phyloP scores from a whole-genome alignment of 2,329 filamentous ascomycete genomes.

The Periglandula ipomoeae region DNA sequence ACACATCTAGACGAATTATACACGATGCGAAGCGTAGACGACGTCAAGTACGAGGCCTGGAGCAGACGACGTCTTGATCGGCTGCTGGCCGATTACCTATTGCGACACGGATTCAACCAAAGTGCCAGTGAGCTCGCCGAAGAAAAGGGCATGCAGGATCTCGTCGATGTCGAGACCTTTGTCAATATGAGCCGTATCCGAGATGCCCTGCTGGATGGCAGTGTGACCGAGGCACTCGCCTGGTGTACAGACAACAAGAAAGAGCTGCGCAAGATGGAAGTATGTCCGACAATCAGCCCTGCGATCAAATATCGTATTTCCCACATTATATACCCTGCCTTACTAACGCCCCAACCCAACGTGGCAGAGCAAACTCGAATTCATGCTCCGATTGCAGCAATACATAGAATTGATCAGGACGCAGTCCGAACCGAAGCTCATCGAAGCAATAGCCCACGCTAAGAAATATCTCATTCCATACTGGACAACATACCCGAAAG shows the following conservation, averaged over 20 bases:
- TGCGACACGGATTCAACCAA: slow-evolving; percentile 72
- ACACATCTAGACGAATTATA: slow-evolving; percentile 75
- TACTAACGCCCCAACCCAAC: too few species aligned
- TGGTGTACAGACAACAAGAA: slow-evolving; percentile 96
- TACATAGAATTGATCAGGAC: slow-evolving; percentile 83
- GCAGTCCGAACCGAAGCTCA: slow-evolving; percentile 51
- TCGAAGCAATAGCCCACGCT: slow-evolving; percentile 74
- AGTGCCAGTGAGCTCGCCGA: slow-evolving; percentile 67
- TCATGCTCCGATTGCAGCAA: slow-evolving; percentile 87
- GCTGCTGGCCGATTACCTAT: slow-evolving; percentile 83
- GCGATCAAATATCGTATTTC: too few species aligned
- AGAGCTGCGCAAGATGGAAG: slow-evolving; percentile 78
- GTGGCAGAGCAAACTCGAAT: slow-evolving; percentile 69
- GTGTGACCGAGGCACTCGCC: slow-evolving; percentile 67
- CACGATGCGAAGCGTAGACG: slow-evolving; percentile 68
- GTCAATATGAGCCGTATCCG: slow-evolving; percentile 72
- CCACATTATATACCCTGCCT: too few species aligned
- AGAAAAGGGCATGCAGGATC: slow-evolving; percentile 65
- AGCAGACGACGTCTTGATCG: slow-evolving; percentile 72
- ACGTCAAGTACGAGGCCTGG: slow-evolving; percentile 93
- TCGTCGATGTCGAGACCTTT: slow-evolving; percentile 88
- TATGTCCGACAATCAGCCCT: slow-evolving; percentile 33
- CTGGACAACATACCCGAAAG: slow-evolving; percentile 55
- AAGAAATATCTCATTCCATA: slow-evolving; percentile 71
- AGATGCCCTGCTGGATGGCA: slow-evolving; percentile 58